phyloP scores from a whole-genome alignment of 306 rosid species.

The Arachis hypogaea region DNA sequence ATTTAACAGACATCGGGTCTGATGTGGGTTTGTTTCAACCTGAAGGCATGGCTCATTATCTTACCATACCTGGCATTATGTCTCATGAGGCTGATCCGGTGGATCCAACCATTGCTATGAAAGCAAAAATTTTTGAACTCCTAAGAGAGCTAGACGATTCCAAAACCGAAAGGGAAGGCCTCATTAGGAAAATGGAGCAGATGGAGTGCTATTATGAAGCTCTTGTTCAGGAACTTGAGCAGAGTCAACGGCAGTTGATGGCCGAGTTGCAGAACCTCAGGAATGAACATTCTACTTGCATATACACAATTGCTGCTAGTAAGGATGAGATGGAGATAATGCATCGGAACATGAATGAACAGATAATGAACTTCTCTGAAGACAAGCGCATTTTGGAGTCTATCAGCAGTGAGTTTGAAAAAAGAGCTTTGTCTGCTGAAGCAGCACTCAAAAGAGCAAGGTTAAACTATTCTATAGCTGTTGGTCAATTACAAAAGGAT shows the following conservation, averaged over 20 bases:
- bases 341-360: conserved; percentile 81
- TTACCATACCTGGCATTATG: conserved; percentile 59
- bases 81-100: conserved; percentile 64
- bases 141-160: conserved; percentile 79
- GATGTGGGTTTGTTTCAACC: conserved; percentile 70
- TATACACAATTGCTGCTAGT: conserved; percentile 83
- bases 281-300: conserved; percentile 86
- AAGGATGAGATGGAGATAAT: conserved; percentile 81
- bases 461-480: conserved; percentile 95
- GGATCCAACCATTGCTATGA: conserved; percentile 74
- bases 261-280: conserved; percentile 92
- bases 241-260: conserved; percentile 92
- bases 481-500: conserved; percentile 94
- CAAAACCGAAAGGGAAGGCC: conserved; percentile 82
- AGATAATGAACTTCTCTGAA: conserved; percentile 64
- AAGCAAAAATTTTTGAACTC: conserved; percentile 74
- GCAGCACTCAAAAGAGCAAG: conserved; percentile 95
- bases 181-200: conserved; percentile 90
- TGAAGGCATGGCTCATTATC: conserved; percentile 61
- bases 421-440: conserved; percentile 83
- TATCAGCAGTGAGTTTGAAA: conserved; percentile 79
- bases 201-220: conserved; percentile 99
- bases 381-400: conserved; percentile 71
- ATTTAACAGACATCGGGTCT: conserved; percentile 65
- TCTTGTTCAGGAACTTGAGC: conserved; percentile 97